Base-by-base conservation (phyloP, 2,329 filamentous ascomycete genomes). In the Basipetospora chlamydospora region DNA sequence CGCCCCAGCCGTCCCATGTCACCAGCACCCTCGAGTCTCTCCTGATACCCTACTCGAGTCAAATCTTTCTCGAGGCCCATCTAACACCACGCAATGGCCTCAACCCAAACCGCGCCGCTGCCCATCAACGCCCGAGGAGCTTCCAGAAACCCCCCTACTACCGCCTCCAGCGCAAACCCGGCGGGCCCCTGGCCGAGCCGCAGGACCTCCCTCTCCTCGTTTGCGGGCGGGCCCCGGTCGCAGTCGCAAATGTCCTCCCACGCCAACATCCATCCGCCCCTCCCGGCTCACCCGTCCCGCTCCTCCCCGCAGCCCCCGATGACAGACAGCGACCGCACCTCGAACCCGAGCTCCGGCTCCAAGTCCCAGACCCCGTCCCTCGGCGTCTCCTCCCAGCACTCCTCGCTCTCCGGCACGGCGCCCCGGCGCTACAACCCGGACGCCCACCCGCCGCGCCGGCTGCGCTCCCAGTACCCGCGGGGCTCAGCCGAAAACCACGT, bases 401-500 rank as follows among this genome's bases (percentile, higher is more conserved):
- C 77, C 46, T 68, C 73, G 28, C 52, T 81, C 41, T 66, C 70
- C 42, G 42, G 37, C 9, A 29, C 42, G 3, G 59, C 57, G 42
- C 56, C 66, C 40, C 58, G 65, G 45, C 56, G 66, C 55, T 47
- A 64, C 52, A 59, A 73, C 52, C 57, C 66, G 41, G 58, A 66
- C 43, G 59, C 63, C 25, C 63, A 65, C 38, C 64, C 67, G 5
- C 56, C 60, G 13, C 67, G 69, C 47, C 74, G 68, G 50, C 58
- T 79, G 51, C 77, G 74, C 39, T 81, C 81, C 15, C 81, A 86
- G 49, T 87, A 86, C 50, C 81, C 81, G 12, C 67, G 75, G n/a
- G 68, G 78, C 39, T 71, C 75, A 9, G 63, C 66, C 5, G 80
- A 96, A 55, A 92, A 90, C 50, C 90, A 98, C 78, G 90, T 98